Evolutionary conservation across 805 yeast genomes (phyloP), one percentile per base, ranked within the genome.

Genomic region (Starmerella apicola): DNA sequence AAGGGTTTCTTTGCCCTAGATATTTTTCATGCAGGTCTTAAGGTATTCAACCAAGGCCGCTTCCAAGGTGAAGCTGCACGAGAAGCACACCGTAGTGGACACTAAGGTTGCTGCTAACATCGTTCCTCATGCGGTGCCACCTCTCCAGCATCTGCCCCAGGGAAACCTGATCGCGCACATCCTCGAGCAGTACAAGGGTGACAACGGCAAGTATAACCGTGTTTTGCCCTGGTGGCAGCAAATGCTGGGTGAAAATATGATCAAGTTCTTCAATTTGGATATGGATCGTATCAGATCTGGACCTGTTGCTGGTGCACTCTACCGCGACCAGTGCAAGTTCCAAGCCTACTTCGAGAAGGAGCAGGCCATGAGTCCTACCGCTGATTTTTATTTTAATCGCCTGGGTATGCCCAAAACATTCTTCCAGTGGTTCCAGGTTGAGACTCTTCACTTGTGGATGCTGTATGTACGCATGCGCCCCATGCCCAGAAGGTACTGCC

Each of bases 401-500:
- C 64, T 91, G 42, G 78, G 74, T 20, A 65, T 91, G 54, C 95
- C 95, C 26, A 69, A 72, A 56, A 79, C 96, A 1, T 86, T 88
- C 56, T 75, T 88, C n/a, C 94, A 85, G 60, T 88, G 95, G 95
- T 88, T 79, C 59, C 97, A 88, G 62, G 80, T 91, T 46, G 81
- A 95, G 5, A 67, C 79, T 1, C 67, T 91, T 50, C 98, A 91
- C 60, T 76, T 82, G 44, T 91, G 99, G 99, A 77, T 91, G 55
- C 67, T 91, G 34, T 79, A 80, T 49, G 94, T 82, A 15, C 77
- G 98, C 57, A 86, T 91, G 95, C 76, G 99, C 59, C 93, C 93
- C 8, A 70, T 91, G 80, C 97, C 97, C 0, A 79, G 78, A 58
- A 79, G 83, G 53, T 77, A 82, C 56, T 93, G 95, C 30, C 74